These are phyloP conservation scores for Chalciporus piperatoides DNA, from an alignment of 1,284 basidiomycete species.

Conservation along the genomic window DNA sequence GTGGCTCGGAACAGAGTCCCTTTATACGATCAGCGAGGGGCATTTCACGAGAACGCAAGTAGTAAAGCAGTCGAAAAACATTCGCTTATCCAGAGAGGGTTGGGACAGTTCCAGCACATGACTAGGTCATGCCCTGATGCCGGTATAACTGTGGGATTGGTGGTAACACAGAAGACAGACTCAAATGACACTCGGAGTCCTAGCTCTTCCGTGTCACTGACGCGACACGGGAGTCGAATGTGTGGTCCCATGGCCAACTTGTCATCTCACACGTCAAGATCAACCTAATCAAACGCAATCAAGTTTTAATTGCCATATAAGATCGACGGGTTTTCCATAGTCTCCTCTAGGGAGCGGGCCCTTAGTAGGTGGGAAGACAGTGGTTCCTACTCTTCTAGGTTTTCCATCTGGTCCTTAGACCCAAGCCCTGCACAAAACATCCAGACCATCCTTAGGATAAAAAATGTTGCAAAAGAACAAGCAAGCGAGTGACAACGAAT, in stretches of 20 bases:
- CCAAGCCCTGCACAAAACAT: not conserved
- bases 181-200: not conserved
- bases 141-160: not conserved
- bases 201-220: not conserved
- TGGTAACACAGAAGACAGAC: not conserved
- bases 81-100: too few species aligned
- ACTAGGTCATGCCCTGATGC: not conserved
- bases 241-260: not conserved
- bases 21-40: constrained; percentile 2
- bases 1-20: not conserved
- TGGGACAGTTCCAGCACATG: too few species aligned
- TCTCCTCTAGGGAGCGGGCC: too few species aligned
- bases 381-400: too few species aligned
- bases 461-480: not conserved
- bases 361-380: too few species aligned
- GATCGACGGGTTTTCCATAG: too few species aligned
- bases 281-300: not conserved
- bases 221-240: not conserved
- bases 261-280: not conserved
- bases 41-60: not conserved
- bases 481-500: not conserved
- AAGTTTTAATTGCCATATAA: too few species aligned
- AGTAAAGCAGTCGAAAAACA: too few species aligned
- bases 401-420: not conserved
- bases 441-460: not conserved